Evolutionary conservation across 2,329 filamentous ascomycete genomes (phyloP).

Genomic region (Intubia oerlemansii): DNA sequence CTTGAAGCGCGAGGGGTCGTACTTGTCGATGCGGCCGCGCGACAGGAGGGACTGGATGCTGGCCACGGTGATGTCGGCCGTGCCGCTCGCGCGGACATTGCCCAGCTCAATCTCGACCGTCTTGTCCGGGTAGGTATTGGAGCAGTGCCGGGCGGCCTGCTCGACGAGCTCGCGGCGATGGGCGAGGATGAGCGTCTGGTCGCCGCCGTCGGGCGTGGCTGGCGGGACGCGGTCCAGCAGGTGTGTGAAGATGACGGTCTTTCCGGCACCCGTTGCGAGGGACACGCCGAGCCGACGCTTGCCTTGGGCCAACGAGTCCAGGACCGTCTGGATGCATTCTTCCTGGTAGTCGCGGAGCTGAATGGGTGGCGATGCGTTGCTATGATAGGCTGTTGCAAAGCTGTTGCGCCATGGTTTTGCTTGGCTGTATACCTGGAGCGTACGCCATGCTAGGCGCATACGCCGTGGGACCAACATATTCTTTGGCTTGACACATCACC

Average conservation of each 20-base stretch:
- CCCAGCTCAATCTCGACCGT: conserved; percentile 86
- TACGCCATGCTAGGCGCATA: conserved; percentile 3
- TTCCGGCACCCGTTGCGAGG: conserved; percentile 70
- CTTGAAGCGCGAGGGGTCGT: conserved; percentile 62
- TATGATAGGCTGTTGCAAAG: no score
- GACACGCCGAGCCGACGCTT: conserved; percentile 69
- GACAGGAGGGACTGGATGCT: conserved; percentile 74
- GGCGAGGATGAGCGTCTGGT: conserved; percentile 79
- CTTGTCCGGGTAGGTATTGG: conserved; percentile 57
- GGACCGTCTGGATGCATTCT: conserved; percentile 71
- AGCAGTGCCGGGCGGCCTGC: conserved; percentile 76
- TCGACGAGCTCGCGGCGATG: conserved; percentile 87
- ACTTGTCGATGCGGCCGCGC: conserved; percentile 50
- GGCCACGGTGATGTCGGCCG: conserved; percentile 81
- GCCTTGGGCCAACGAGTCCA: conserved; percentile 45
- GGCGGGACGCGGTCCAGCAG: conserved; percentile 59
- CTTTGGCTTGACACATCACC: no score
- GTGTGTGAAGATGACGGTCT: conserved; percentile 94
- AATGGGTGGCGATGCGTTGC: no score
- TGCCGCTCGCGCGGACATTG: conserved; percentile 48
- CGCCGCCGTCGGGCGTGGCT: conserved; percentile 27
- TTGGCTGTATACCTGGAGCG: no score
- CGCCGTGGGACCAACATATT: no score
- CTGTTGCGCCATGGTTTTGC: no score
- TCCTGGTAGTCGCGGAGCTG: conserved; percentile 70